Base-by-base conservation (phyloP, 306 rosid genomes). In the Ormosia semicastrata region DNA sequence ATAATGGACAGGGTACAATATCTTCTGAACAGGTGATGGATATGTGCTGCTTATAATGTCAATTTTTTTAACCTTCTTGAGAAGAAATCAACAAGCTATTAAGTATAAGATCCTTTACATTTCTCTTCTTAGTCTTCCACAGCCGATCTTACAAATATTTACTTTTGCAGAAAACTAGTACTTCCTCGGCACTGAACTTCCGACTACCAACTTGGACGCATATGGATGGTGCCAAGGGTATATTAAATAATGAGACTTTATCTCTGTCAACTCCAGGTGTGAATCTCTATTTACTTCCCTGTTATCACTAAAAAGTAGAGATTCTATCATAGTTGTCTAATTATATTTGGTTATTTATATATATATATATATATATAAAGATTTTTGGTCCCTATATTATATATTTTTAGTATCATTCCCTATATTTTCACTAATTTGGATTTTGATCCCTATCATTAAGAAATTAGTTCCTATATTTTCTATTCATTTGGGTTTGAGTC, bases 171-270 rank as follows among this genome's bases (percentile, higher is more conserved):
- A 88, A 76, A 46, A 54, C 75, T 7, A 68, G 76, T 44, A 76
- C 43, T 63, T 81, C 82, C 5, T 90, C 95, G 33, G 86, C 86
- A 41, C 69, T 91, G 66, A 92, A 91, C 64, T 53, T 93, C 69
- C 86, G 97, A 40, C 59, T 91, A 15, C 97, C 97, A 11, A 84
- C 84, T 73, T 93, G 97, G 95, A 91, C 94, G 0, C 47, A 53
- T 33, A n/a, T 57, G 18, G 59, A 39, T 67, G 89, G 88, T 33
- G 92, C 94, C 4, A 78, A 80, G 71, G 89, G 11, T 24, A 39
- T 40, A 15, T 43, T 91, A 59, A 93, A 91, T 80, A 76, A 46
- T 53, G 67, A 81, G 44, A 69, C 71, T 54, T 65, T 87, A 30
- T 33, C 85, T 68, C 53, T 83, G 30, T 65, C 93, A 30, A 33